These are phyloP conservation scores for Fusarium sp. DNA, from an alignment of 2,329 filamentous ascomycete species.

Conservation along the genomic window DNA sequence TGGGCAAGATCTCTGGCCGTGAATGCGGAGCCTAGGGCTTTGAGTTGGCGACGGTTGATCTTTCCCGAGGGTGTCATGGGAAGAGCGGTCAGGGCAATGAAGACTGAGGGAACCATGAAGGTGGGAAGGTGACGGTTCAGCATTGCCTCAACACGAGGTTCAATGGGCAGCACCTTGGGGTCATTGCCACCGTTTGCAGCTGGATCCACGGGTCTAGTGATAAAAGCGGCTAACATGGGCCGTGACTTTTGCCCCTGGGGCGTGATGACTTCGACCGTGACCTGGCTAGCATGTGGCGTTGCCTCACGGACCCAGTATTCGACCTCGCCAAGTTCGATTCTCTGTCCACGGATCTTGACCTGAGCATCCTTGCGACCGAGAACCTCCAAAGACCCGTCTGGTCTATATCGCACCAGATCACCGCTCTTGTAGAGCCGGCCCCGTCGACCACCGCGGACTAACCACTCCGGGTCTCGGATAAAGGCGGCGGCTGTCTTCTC, in stretches of 20 bases:
- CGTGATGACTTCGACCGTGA: background rate
- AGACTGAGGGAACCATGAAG: background rate
- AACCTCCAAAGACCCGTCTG: background rate
- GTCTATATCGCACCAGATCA: background rate
- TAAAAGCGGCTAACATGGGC: background rate
- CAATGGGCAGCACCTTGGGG: no score
- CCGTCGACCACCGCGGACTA: rapidly evolving
- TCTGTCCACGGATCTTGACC: background rate
- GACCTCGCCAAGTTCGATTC: background rate
- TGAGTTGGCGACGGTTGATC: background rate
- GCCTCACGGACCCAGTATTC: background rate
- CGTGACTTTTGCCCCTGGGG: background rate
- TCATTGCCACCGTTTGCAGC: background rate
- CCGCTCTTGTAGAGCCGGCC: background rate
- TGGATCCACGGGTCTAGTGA: background rate
- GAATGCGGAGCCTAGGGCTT: background rate
- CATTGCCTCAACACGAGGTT: no score
- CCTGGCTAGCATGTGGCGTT: no score
- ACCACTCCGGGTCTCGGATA: background rate
- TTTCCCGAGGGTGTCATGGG: background rate
- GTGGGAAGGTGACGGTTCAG: background rate
- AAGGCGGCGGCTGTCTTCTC: background rate
- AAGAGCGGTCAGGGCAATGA: background rate
- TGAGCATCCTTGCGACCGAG: background rate
- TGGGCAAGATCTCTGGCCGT: no score